Base-by-base conservation (phyloP, 2,329 filamentous ascomycete species). In the Colletotrichum tropicale region DNA sequence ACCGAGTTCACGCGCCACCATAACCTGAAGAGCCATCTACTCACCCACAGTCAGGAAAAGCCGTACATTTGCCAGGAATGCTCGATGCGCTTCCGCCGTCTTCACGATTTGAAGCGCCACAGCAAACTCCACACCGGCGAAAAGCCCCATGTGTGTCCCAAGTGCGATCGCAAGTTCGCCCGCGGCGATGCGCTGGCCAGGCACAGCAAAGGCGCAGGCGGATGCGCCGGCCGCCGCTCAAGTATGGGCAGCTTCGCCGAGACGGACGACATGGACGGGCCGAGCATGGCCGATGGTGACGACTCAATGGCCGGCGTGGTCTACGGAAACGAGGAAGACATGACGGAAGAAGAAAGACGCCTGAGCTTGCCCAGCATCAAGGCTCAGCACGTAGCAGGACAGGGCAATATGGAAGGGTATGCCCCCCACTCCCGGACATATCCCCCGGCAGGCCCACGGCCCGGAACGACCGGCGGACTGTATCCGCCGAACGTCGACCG, bases 41-140 rank as follows among this genome's bases (percentile, higher is more conserved):
- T 99, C 82, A 98, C 97, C 1, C 97, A 98, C 85, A 98, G 96
- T 81, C 96, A 99, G 88, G 97, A 99, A 85, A 99, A 99, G 85
- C 97, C 97, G 0, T 99, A 97, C 82, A 92, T 97, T 32, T 99
- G 97, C 83, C 93, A 95, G 77, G 95, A 95, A n/a, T 99, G 97
- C 83, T 92, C 96, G 80, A 95, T 97, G 84, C 93, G 96, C 68
- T 99, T 99, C 85, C 92, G 97, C 71, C 93, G 97, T 78, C 89
- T 98, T 67, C 97, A 99, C 83, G 97, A 99, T 82, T 86, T 99
- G 78, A 99, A 99, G 87, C 93, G 97, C 55, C 97, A 99, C 83
- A 96, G 94, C 78, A 99, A 99, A 86, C 91, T 99, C 26, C 97
- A 99, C 82, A 98, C 96, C 0, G 97, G 97, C 71, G 97, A 99